These are phyloP conservation scores for Aurifilum marmelostoma DNA, from an alignment of 2,329 filamentous ascomycete species.

Conservation along the genomic window DNA sequence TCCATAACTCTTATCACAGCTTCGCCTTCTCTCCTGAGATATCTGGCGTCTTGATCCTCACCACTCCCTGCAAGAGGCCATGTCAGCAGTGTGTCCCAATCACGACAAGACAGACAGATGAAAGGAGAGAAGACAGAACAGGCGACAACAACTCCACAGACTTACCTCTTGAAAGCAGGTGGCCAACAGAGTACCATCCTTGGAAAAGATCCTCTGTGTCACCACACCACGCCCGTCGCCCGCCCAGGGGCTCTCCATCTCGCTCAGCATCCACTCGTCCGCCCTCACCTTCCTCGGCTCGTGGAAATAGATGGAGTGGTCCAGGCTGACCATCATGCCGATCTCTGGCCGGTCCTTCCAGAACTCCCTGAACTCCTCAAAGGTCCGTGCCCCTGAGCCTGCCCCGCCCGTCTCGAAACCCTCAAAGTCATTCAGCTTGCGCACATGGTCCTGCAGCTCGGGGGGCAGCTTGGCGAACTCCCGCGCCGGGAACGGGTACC, in stretches of 20 bases:
- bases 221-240: constrained; percentile 78
- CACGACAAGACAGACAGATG: not conserved
- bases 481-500: constrained; percentile 62
- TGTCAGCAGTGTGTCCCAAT: constrained; percentile 8
- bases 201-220: constrained; percentile 71
- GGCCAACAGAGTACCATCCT: constrained; percentile 73
- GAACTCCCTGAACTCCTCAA: constrained; percentile 51
- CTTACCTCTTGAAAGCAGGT: constrained; percentile 79
- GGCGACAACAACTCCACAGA: constrained; percentile 7
- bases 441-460: constrained; percentile 43
- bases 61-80: constrained; percentile 10
- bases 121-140: no score
- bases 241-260: constrained; percentile 81
- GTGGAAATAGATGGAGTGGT: constrained; percentile 74
- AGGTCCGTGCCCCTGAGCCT: constrained; percentile 32
- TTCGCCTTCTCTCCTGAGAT: constrained; percentile 17
- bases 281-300: constrained; percentile 60
- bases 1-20: constrained; percentile 7
- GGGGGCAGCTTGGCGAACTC: constrained; percentile 56
- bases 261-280: constrained; percentile 78
- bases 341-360: constrained; percentile 57
- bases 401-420: constrained; percentile 36
- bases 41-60: constrained; percentile 24
- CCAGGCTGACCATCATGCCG: constrained; percentile 84
- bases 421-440: constrained; percentile 47